These are phyloP conservation scores for Knufia petricola DNA, from an alignment of 2,329 filamentous ascomycete genomes.

Conservation along the genomic window DNA sequence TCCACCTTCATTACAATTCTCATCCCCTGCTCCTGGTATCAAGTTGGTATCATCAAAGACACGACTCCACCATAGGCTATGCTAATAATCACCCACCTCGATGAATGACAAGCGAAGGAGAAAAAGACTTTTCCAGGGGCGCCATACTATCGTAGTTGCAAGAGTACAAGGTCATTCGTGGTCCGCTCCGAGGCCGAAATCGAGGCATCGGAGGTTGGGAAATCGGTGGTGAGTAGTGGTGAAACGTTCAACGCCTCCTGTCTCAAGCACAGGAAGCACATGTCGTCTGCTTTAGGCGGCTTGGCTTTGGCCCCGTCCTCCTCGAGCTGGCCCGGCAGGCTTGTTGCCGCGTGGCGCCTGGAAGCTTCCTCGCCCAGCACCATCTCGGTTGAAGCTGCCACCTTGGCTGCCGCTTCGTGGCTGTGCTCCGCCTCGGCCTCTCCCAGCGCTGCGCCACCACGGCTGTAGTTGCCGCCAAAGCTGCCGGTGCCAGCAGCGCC, in stretches of 20 bases:
- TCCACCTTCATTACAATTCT: conserved; percentile 1
- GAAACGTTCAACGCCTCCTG: too few relatives aligned
- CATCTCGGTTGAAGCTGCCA: conserved; percentile 60
- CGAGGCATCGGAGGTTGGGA: background rate
- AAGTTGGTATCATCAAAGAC: background rate
- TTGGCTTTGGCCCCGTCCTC: conserved; percentile 38
- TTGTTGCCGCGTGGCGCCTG: conserved; percentile 50
- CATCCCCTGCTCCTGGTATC: background rate
- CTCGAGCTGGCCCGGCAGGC: conserved; percentile 32
- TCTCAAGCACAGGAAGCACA: background rate
- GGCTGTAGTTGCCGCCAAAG: conserved; percentile 9
- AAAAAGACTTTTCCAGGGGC: conserved; percentile 20
- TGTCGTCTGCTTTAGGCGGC: conserved; percentile 28
- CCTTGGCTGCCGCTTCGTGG: conserved; percentile 52
- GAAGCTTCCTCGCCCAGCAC: conserved; percentile 58
- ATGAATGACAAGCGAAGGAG: background rate
- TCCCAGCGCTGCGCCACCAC: conserved; percentile 54
- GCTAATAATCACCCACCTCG: too few relatives aligned
- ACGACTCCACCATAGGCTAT: conserved; percentile 7
- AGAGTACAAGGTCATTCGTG: background rate
- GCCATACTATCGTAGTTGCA: conserved; percentile 23
- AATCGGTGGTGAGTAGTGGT: background rate
- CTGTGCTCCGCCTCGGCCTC: conserved; percentile 50
- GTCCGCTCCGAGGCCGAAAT: background rate
- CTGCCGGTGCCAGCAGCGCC: conserved; percentile 50